Base-by-base conservation (phyloP, 2,329 filamentous ascomycete species). In the Pezizomycotina sp. region DNA sequence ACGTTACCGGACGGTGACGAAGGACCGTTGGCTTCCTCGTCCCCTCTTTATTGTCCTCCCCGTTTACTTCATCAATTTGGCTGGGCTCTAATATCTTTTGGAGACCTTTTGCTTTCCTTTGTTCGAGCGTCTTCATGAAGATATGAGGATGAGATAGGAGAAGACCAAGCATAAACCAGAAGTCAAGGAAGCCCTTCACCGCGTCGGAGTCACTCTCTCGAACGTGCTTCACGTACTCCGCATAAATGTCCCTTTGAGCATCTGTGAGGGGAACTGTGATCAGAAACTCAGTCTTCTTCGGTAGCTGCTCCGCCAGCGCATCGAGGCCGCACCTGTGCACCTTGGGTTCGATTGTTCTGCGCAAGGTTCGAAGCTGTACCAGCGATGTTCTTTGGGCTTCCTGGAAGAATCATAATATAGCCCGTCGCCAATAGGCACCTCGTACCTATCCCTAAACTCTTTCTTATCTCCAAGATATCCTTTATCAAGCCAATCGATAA, bases 401-500 rank as follows among this genome's bases (percentile, higher is more conserved):
- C 64, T 0, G 14, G 56, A 61, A 50, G 77, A 83, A 44, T 86
- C 77, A 1, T 57, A 52, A 40, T 69, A 77, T 1, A 84, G 63
- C 0, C 84, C 84, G 7, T 66, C 59, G 35, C 74, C 63, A 45
- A 93, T 92, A 0, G 80, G 79, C 3, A 64, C 65, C 4, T 71
- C 67, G 52, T 77, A 92, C n/a, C 73, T 67, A 0, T 62, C 54
- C 13, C 63, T 66, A 54, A 93, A 93, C 50, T 84, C 75, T 1
- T 56, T 50, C 6, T 65, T 56, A 3, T 68, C 64, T 1, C 81
- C 82, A 2, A 92, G 63, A 53, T 80, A 92, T 15, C 70, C 71
- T 0, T 79, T 78, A 1, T 80, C 74, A 32, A 89, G 72, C 81
- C 82, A 92, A 45, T 84, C 69, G 39, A 92, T 76, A 70, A 92